Conservation (phyloP, 805 yeast genomes). For the Cephaloascus fragrans region DNA sequence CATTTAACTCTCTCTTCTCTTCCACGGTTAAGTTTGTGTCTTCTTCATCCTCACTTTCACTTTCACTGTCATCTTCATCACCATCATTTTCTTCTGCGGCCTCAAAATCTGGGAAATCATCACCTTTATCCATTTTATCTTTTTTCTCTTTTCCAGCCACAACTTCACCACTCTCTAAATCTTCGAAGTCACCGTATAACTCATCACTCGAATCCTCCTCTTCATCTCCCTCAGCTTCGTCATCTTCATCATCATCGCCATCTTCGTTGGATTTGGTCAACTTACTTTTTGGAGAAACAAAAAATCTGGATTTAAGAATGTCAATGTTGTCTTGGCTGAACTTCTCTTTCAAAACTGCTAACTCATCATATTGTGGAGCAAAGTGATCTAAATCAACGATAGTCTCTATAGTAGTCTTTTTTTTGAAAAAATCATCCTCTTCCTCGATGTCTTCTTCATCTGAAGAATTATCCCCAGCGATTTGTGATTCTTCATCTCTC, state of each 20-base stretch:
- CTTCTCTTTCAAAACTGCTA: slow-evolving; percentile 34
- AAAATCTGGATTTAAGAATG: slow-evolving; percentile 35
- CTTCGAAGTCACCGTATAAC: slow-evolving; percentile 37
- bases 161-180: slow-evolving; percentile 18
- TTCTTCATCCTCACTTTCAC: slow-evolving; percentile 30
- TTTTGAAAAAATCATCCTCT: slow-evolving; percentile 45
- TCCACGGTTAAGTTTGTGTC: slow-evolving; percentile 45
- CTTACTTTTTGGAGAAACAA: slow-evolving; percentile 41
- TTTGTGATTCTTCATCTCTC: slow-evolving; percentile 43
- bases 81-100: slow-evolving; percentile 37
- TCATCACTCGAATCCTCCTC: slow-evolving; percentile 38
- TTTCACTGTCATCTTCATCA: slow-evolving; percentile 25
- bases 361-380: slow-evolving; percentile 22
- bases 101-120: slow-evolving; percentile 46
- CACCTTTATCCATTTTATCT: slow-evolving; percentile 21
- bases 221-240: slow-evolving; percentile 16
- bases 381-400: slow-evolving; percentile 26
- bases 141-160: slow-evolving; percentile 16
- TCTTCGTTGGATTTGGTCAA: slow-evolving; percentile 18
- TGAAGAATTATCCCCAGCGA: slow-evolving; percentile 22
- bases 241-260: slow-evolving; percentile 14
- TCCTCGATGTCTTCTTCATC: slow-evolving; percentile 26
- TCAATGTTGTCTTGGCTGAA: slow-evolving; percentile 36
- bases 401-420: slow-evolving; percentile 21
- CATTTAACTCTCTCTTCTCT: slow-evolving; percentile 70